Evolutionary conservation across 768 basidiomycete genomes (phyloP).

Genomic region (Steccherinum ochraceum): DNA sequence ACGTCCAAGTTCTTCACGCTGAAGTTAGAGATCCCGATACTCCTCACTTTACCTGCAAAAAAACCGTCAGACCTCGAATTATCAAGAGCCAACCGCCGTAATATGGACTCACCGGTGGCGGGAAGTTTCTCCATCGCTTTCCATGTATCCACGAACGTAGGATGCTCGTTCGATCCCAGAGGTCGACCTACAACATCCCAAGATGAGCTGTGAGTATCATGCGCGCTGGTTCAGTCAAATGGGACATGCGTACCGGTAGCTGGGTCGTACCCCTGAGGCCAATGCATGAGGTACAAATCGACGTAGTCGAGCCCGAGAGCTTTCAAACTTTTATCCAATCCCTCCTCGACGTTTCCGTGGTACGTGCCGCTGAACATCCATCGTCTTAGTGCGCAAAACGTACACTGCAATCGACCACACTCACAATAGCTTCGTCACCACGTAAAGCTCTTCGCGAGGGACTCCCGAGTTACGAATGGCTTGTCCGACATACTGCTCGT

Average conservation of each 20-base stretch:
- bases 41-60: conserved; percentile 40
- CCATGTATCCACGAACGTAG: conserved; percentile 37
- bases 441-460: conserved; percentile 58
- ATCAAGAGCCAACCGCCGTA: too few species aligned
- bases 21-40: conserved; percentile 58
- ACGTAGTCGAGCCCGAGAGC: conserved; percentile 25
- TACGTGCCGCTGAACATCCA: conserved; percentile 28
- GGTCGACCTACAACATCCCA: too few species aligned
- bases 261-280: conserved; percentile 30
- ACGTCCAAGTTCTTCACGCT: conserved; percentile 36
- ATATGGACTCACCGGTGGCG: conserved; percentile 34
- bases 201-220: conserved; percentile 26
- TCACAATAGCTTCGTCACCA: conserved; percentile 50
- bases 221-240: conserved; percentile 14
- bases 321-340: conserved; percentile 22
- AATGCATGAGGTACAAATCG: conserved; percentile 42
- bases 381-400: too few species aligned
- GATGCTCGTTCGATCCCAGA: conserved; percentile 22
- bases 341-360: conserved; percentile 22
- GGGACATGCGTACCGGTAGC: neutral
- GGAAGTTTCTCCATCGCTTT: conserved; percentile 44
- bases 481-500: conserved; percentile 16
- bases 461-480: conserved; percentile 42
- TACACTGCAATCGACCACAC: too few species aligned
- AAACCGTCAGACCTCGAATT: too few species aligned